phyloP scores from a whole-genome alignment of 108 stramenopile genomes.

The Skeletonema potamos region DNA sequence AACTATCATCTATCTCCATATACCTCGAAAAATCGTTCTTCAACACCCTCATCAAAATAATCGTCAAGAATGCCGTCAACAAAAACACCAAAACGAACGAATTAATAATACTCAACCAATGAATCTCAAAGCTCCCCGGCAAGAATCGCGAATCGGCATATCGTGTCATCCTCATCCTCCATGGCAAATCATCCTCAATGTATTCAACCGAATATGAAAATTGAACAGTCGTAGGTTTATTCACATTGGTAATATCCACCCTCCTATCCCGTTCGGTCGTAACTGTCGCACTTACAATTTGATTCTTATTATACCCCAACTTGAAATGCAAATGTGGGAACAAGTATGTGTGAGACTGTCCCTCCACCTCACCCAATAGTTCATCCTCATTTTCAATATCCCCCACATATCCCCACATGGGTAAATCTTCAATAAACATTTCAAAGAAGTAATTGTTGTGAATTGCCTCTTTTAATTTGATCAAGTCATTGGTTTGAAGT shows the following conservation, averaged over 20 bases:
- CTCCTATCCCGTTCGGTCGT: slow-evolving; percentile 80
- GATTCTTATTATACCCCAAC: slow-evolving; percentile 86
- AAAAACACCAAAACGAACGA: slow-evolving; percentile 95
- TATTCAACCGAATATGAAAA: slow-evolving; percentile 96
- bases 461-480: slow-evolving; percentile 81
- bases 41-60: slow-evolving; percentile 94
- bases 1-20: slow-evolving; percentile 93
- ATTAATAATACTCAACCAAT: slow-evolving; percentile 98
- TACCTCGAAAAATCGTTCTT: slow-evolving; percentile 97
- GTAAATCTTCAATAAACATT: slow-evolving; percentile 97
- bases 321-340: slow-evolving; percentile 93
- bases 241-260: slow-evolving; percentile 91
- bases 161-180: slow-evolving; percentile 86
- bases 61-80: slow-evolving; percentile 93
- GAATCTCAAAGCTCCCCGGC: slow-evolving; percentile 91
- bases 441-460: slow-evolving; percentile 97
- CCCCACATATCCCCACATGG: slow-evolving; percentile 97
- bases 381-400: slow-evolving; percentile 80
- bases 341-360: slow-evolving; percentile 65
- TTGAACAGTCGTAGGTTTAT: slow-evolving; percentile 64
- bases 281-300: slow-evolving; percentile 90
- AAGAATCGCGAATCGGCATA: slow-evolving; percentile 89
- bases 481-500: slow-evolving; percentile 60
- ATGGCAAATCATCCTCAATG: slow-evolving; percentile 76
- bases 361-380: slow-evolving; percentile 74